Conservation (phyloP, 106 monocot genomes). For the Chionographis japonica region DNA sequence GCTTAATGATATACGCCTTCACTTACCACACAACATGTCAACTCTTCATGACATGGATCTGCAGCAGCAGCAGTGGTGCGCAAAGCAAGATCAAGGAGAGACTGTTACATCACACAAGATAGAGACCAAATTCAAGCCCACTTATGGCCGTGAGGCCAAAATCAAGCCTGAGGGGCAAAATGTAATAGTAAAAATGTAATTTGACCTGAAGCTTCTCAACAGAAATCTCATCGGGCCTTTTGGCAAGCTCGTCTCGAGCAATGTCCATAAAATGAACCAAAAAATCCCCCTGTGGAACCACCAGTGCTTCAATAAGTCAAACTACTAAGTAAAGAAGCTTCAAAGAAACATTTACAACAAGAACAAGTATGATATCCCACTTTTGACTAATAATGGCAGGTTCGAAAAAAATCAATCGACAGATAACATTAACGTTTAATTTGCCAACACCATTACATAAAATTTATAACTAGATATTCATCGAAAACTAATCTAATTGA, state of each 20-base stretch:
- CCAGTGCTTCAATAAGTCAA: constrained; percentile 2
- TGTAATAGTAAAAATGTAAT: not conserved
- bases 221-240: constrained; percentile 85
- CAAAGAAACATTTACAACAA: too few relatives aligned
- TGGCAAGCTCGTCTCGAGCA: constrained; percentile 86
- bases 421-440: too few relatives aligned
- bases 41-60: constrained; percentile 91
- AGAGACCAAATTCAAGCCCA: constrained; percentile 8
- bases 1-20: not conserved
- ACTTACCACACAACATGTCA: constrained; percentile 89
- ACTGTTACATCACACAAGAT: constrained; percentile 39
- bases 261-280: constrained; percentile 99
- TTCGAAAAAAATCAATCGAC: too few relatives aligned
- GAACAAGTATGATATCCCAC: too few relatives aligned
- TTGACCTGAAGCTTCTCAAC: constrained; percentile 90
- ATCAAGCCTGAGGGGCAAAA: not conserved
- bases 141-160: not conserved
- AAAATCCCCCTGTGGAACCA: constrained; percentile 82
- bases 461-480: too few relatives aligned
- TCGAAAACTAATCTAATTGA: too few relatives aligned
- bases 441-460: too few relatives aligned
- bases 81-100: constrained; percentile 93
- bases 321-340: not conserved
- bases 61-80: constrained; percentile 89
- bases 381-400: too few relatives aligned